phyloP scores from a whole-genome alignment of 192 early-diverging fungal species.

The Coemansia sp. region DNA sequence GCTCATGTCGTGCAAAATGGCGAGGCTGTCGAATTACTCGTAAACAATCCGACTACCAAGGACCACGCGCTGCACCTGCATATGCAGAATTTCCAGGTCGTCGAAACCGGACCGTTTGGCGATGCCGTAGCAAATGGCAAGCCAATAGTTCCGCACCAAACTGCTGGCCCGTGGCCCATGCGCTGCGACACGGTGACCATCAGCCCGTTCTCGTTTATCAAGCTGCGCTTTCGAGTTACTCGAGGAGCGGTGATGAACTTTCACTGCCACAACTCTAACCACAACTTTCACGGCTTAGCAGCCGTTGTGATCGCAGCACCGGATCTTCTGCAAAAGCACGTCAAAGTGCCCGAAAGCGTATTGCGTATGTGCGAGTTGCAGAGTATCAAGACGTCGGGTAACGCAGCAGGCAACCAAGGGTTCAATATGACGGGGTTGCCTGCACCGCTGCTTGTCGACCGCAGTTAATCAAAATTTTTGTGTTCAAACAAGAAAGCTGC shows the following conservation, averaged over 20 bases:
- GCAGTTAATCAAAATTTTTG: not conserved
- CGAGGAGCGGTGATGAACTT: not conserved
- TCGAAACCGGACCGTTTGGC: constrained; percentile 10
- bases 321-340: not conserved
- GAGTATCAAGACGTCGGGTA: not conserved
- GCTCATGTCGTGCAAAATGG: not conserved
- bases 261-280: not conserved
- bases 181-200: constrained; percentile 30
- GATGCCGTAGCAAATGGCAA: not conserved
- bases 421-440: not conserved
- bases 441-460: not conserved
- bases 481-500: constrained; percentile 22
- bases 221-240: not conserved
- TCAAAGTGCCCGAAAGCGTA: not conserved
- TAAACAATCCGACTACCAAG: not conserved
- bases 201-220: not conserved
- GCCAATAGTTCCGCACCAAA: constrained; percentile 8
- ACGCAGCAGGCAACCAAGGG: not conserved
- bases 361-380: not conserved
- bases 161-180: constrained; percentile 51
- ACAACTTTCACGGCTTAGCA: not conserved
- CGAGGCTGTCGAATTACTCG: not conserved
- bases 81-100: constrained; percentile 8
- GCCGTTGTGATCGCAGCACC: not conserved
- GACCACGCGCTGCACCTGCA: constrained; percentile 16